phyloP scores from a whole-genome alignment of 2,329 filamentous ascomycete genomes.

The Trichocomaceae sp. region DNA sequence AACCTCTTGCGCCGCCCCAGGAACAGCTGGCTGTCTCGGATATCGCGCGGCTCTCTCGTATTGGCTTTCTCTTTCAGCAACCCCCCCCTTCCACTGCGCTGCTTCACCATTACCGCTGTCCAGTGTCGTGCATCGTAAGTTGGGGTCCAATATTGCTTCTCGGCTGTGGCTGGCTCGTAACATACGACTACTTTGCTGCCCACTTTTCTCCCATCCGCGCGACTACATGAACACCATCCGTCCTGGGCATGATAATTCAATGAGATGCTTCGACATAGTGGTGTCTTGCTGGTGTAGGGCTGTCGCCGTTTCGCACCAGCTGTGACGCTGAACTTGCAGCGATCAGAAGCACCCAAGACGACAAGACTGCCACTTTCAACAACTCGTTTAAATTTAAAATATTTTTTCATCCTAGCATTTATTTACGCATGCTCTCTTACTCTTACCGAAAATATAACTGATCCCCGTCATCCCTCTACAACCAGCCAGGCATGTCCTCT shows the following conservation, averaged over 20 bases:
- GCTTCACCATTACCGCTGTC: not conserved
- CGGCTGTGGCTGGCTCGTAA: constrained; percentile 4
- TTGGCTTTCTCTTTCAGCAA: not conserved
- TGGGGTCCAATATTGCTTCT: constrained; percentile 9
- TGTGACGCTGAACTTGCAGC: not conserved
- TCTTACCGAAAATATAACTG: not conserved
- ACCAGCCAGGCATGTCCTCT: constrained; percentile 4
- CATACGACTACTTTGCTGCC: not conserved
- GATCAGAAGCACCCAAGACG: not conserved
- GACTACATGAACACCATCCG: not conserved
- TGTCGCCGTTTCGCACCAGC: constrained; percentile 1
- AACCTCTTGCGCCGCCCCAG: too few species aligned
- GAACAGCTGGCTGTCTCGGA: not conserved
- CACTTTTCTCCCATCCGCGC: not conserved
- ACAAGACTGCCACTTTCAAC: not conserved
- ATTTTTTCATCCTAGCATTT: not conserved
- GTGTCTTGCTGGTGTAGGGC: constrained; percentile 6
- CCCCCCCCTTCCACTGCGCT: not conserved
- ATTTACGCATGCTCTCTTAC: not conserved
- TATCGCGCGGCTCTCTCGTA: not conserved
- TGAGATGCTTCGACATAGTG: constrained; percentile 5
- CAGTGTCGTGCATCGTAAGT: not conserved
- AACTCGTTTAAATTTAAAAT: not conserved
- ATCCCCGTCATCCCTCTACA: not conserved
- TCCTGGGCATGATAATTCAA: constrained; percentile 4